phyloP scores from a whole-genome alignment of 306 rosid species.

The Psophocarpus tetragonolobus region DNA sequence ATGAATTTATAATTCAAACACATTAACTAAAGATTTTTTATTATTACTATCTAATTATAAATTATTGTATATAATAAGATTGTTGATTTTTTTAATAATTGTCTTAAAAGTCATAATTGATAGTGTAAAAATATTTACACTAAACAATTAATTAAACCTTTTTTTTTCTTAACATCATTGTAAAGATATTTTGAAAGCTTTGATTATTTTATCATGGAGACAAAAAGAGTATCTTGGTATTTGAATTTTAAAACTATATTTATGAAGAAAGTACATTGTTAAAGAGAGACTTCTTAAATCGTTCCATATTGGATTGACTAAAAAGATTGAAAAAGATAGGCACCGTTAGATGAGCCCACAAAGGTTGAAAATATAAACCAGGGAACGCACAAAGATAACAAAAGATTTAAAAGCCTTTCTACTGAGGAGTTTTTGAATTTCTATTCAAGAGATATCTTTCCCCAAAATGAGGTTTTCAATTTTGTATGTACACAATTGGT shows the following conservation, averaged over 20 bases:
- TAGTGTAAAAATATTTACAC: too few species aligned
- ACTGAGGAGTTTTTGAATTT: not conserved
- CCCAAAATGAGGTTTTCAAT: not conserved
- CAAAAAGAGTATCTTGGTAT: not conserved
- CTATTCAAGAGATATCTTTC: not conserved
- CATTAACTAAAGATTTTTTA: not conserved
- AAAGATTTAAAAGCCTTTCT: not conserved
- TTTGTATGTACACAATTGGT: conserved; percentile 32
- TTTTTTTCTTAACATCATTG: not conserved
- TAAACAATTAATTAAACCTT: not conserved
- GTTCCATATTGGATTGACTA: not conserved
- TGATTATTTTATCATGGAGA: not conserved
- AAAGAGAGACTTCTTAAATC: not conserved
- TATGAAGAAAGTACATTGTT: not conserved
- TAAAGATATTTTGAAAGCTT: not conserved
- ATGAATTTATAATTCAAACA: not conserved
- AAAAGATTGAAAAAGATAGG: not conserved
- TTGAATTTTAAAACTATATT: not conserved
- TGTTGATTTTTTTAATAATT: not conserved
- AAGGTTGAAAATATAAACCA: not conserved
- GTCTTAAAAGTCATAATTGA: not conserved
- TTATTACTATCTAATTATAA: not conserved
- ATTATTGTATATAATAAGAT: not conserved
- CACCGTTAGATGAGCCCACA: conserved; percentile 36
- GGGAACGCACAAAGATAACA: not conserved